These are phyloP conservation scores for Macrolepiota dolichaula DNA, from an alignment of 768 basidiomycete genomes.

Conservation along the genomic window DNA sequence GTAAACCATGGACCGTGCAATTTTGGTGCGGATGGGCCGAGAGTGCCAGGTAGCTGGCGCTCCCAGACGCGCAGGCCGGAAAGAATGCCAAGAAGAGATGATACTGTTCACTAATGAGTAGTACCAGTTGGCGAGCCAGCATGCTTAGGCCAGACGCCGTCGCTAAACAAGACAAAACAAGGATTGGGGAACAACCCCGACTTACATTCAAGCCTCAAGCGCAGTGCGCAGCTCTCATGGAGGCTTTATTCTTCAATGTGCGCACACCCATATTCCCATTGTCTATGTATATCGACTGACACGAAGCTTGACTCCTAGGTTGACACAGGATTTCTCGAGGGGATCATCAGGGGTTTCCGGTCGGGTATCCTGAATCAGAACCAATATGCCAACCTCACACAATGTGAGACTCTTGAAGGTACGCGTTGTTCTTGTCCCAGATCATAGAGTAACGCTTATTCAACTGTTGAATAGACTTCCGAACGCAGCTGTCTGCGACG, in stretches of 20 bases:
- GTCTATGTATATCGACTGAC: slow-evolving; percentile 22
- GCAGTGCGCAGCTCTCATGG: slow-evolving; percentile 45
- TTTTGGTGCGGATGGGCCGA: too few relatives aligned
- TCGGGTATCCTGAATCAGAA: slow-evolving; percentile 84
- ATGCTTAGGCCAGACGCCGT: too few relatives aligned
- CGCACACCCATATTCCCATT: slow-evolving; percentile 10
- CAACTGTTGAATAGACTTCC: slow-evolving; percentile 63
- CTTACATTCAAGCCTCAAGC: not conserved
- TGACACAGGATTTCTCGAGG: slow-evolving; percentile 74
- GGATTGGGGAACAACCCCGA: too few relatives aligned
- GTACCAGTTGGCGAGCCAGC: too few relatives aligned
- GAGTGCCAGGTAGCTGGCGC: too few relatives aligned
- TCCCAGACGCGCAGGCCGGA: too few relatives aligned
- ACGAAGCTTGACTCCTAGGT: slow-evolving; percentile 41
- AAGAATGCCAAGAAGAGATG: too few relatives aligned
- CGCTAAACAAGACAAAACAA: too few relatives aligned
- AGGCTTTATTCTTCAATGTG: slow-evolving; percentile 90
- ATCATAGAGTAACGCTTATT: not conserved
- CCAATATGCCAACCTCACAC: slow-evolving; percentile 91
- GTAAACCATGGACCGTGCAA: too few relatives aligned
- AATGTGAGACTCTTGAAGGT: slow-evolving; percentile 98
- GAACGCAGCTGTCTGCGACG: slow-evolving; percentile 92
- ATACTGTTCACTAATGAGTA: too few relatives aligned
- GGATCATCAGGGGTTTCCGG: slow-evolving; percentile 89
- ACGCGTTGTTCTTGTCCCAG: slow-evolving; percentile 13